Base-by-base conservation (phyloP, 371 early-diverging fungal species). In the Coemansia linderi region DNA sequence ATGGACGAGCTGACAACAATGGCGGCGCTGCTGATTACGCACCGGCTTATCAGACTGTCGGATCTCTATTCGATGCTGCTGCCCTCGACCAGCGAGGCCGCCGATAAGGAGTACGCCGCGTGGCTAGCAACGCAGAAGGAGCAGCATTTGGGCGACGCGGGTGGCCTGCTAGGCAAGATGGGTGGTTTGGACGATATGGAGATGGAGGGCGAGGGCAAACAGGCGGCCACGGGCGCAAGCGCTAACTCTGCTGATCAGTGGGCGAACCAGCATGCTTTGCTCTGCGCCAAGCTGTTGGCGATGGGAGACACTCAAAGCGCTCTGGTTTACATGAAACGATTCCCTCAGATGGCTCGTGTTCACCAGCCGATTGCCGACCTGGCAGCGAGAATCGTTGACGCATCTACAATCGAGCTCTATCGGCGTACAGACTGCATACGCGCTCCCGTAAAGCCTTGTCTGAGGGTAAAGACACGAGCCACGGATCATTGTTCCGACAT, bases 61-160 rank as follows among this genome's bases (percentile, higher is more conserved):
- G 92, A 92, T 64, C 59, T 96, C 10, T 87, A 91, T 64, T 88
- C 92, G 29, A 87, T 93, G 83, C 75, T 95, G 37, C 63, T 72
- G 0, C 91, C 93, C 1, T 69, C 69, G 1, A 38, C 38, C 0
- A 33, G 22, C 19, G 69, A 69, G 15, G 64, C 52, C 2, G 57
- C 63, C n/a, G 86, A 87, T 19, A 84, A 81, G 3, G 88, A 85
- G 65, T 75, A 65, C 41, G 73, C 66, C 7, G 52, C 33, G 10
- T 75, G 79, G 74, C 41, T 58, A 33, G 57, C 24, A 8, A 62
- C 46, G 52, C 64, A 50, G 24, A 75, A 71, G 57, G 73, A 72
- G 48, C 61, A 57, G 58, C 50, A 41, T 5, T 27, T 62, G 40
- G 58, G 57, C 27, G 81, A 75, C 0, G 46, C 66, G 24, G 84